Evolutionary conservation across 202 grass and related monocot species (phyloP), one percentile per base, ranked within the genome.

Genomic region (Eragrostis tef): DNA sequence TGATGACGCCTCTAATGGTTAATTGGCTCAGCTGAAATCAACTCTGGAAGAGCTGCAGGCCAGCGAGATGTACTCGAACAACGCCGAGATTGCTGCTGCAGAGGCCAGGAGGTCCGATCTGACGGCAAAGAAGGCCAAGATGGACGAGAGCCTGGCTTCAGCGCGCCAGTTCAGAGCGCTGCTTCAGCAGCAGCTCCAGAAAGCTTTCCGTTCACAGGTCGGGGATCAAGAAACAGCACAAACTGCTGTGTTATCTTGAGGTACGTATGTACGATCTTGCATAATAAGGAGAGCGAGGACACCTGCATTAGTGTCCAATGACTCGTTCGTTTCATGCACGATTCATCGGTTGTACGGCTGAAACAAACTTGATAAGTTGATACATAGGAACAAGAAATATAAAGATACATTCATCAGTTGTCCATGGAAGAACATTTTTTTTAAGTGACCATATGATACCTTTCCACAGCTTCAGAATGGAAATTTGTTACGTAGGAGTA

Each of bases 171-270:
- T 89, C 50, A 93, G 88, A 77, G 75, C 42, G 20, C 58, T 94
- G 73, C 91, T 94, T 41, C 87, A 85, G 86, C 86, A 88, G 80
- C 90, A 91, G 64, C 85, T 98, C 70, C 85, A 98, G 75, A 90
- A 84, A 73, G 80, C 73, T 46, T 85, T 95, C 39, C 56, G 70
- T 20, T 81, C 81, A 69, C 84, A 91, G 63, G 39, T 86, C 73
- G 75, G 83, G 73, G 79, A 74, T 82, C 60, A 74, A 21, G 70
- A 69, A 19, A 44, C 16, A 54, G 21, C 76, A 61, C 56, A 74
- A 46, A 71, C 59, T 24, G 67, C 80, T 58, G 50, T 31, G 13
- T 89, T 56, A 92, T 44, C 25, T 69, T 48, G 17, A 57, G 67
- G 42, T 47, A 51, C 17, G 67, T 54, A 51, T 12, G 67, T 54